These are phyloP conservation scores for Cocos nucifera DNA, from an alignment of 176 grass and related monocot genomes.

Conservation along the genomic window DNA sequence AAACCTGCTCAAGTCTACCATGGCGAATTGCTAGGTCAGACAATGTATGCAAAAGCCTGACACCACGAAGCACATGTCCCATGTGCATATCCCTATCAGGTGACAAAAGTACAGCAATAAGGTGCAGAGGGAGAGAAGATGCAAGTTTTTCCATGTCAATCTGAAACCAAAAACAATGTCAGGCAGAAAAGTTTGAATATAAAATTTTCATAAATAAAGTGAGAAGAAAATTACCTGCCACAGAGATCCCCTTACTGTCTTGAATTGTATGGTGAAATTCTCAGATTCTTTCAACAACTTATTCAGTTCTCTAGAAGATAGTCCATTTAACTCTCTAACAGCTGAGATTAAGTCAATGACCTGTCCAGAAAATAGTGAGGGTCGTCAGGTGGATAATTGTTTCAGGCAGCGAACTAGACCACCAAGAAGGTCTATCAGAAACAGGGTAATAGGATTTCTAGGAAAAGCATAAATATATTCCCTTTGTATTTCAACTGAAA, in stretches of 20 bases:
- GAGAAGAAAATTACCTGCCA: constrained; percentile 42
- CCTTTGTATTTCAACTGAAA: no score
- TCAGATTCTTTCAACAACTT: constrained; percentile 83
- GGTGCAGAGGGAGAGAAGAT: constrained; percentile 61
- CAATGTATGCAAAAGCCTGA: constrained; percentile 72
- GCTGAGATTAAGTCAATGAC: constrained; percentile 66
- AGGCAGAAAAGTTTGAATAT: background rate
- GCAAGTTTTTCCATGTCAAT: constrained; percentile 87
- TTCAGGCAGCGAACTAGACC: no score
- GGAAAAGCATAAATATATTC: no score
- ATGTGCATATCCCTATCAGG: constrained; percentile 44
- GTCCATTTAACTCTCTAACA: constrained; percentile 56
- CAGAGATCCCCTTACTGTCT: constrained; percentile 37
- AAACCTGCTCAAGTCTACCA: constrained; percentile 83
- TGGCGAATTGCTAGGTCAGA: constrained; percentile 74
- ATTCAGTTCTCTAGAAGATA: constrained; percentile 49
- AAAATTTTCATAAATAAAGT: background rate
- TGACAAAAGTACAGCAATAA: constrained; percentile 65
- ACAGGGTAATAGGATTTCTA: no score
- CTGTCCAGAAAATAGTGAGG: constrained; percentile 17
- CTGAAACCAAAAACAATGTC: constrained; percentile 24
- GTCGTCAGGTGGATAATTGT: no score
- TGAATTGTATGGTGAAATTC: constrained; percentile 48
- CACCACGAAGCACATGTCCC: constrained; percentile 67
- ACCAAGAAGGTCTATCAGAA: no score